phyloP scores from a whole-genome alignment of 345 rosid species.

The Dovyalis caffra region DNA sequence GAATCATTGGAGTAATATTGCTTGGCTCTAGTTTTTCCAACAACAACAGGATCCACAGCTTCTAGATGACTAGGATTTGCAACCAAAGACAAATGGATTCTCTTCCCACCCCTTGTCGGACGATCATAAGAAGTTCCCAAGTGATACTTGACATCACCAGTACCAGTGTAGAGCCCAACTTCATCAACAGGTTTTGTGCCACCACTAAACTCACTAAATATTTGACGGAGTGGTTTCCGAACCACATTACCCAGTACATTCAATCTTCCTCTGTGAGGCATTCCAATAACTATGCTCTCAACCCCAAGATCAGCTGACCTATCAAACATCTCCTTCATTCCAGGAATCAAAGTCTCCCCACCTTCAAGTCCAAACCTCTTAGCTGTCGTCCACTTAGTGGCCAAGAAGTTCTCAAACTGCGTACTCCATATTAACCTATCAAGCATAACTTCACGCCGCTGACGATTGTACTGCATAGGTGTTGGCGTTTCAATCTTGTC shows the following conservation, averaged over 20 bases:
- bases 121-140: constrained; percentile 87
- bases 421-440: constrained; percentile 86
- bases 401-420: constrained; percentile 86
- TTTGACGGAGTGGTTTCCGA: constrained; percentile 73
- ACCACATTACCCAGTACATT: constrained; percentile 83
- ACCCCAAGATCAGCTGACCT: constrained; percentile 77
- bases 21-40: constrained; percentile 82
- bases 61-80: constrained; percentile 92
- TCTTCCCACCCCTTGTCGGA: constrained; percentile 82
- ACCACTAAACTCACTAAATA: constrained; percentile 79
- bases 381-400: constrained; percentile 81
- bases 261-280: constrained; percentile 77
- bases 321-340: constrained; percentile 91
- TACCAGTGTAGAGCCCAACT: constrained; percentile 76
- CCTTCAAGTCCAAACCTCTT: constrained; percentile 93
- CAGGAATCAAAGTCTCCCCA: constrained; percentile 82
- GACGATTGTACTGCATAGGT: constrained; percentile 59
- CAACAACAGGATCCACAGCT: constrained; percentile 83
- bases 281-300: constrained; percentile 77
- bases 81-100: constrained; percentile 79
- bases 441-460: constrained; percentile 70
- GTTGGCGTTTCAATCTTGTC: constrained; percentile 84
- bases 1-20: constrained; percentile 69
- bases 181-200: constrained; percentile 83
- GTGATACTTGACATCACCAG: constrained; percentile 86